A percentile compares a stretch with the other conserved stretches of the same genome.
Conservation (phyloP, 2,329 filamentous ascomycete genomes). For the Cryphonectria carpinicola region DNA sequence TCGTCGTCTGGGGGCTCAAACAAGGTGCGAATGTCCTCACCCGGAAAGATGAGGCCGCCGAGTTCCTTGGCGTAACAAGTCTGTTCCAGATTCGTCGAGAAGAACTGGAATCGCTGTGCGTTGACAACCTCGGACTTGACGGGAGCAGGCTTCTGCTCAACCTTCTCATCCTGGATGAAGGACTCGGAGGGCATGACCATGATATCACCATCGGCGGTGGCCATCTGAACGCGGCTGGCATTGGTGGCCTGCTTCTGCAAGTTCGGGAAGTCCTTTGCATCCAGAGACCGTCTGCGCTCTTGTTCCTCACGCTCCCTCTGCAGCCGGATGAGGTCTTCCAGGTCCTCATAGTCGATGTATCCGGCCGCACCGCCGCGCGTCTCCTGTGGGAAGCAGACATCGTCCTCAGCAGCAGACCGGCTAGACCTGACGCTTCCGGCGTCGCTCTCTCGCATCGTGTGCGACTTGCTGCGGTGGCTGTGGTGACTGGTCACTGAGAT, state of each 20-base stretch:
- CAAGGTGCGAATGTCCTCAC: constrained; percentile 85
- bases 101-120: constrained; percentile 83
- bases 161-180: constrained; percentile 54
- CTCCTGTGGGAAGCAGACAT: constrained; percentile 84
- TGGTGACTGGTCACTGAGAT: constrained; percentile 70
- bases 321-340: constrained; percentile 85
- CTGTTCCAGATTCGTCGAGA: constrained; percentile 91
- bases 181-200: constrained; percentile 56
- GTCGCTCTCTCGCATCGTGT: constrained; percentile 62
- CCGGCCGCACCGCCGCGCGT: constrained; percentile 72
- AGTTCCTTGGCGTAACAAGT: constrained; percentile 91
- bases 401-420: constrained; percentile 74
- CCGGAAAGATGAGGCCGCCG: constrained; percentile 84
- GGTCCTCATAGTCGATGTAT: constrained; percentile 87
- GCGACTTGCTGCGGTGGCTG: constrained; percentile 60
- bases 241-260: constrained; percentile 51
- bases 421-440: constrained; percentile 63
- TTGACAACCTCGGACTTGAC: constrained; percentile 34
- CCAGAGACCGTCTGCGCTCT: constrained; percentile 49
- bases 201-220: constrained; percentile 61
- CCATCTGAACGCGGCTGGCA: constrained; percentile 40
- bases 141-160: constrained; percentile 34
- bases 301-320: constrained; percentile 43
- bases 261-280: constrained; percentile 62
- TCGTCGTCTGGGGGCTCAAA: constrained; percentile 71